These are phyloP conservation scores for Furcasterigmium furcatum DNA, from an alignment of 2,329 filamentous ascomycete species.

Conservation along the genomic window DNA sequence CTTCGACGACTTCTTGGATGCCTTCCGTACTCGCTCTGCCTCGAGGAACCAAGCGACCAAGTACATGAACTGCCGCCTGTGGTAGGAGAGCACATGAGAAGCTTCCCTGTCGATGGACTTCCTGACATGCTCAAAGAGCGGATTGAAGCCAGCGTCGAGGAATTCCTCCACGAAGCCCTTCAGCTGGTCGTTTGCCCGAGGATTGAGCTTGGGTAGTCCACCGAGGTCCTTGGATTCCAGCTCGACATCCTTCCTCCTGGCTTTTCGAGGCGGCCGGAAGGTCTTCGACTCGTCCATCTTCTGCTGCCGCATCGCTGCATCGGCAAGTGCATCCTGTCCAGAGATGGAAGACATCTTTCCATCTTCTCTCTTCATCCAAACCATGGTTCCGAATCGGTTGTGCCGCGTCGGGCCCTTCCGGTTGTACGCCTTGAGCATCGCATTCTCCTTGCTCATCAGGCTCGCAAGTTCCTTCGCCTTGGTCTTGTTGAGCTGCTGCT, in stretches of 20 bases:
- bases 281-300: constrained; percentile 92
- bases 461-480: constrained; percentile 71
- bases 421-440: constrained; percentile 75
- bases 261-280: constrained; percentile 75
- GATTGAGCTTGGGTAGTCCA: constrained; percentile 64
- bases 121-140: constrained; percentile 78
- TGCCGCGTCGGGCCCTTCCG: constrained; percentile 81
- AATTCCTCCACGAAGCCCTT: constrained; percentile 88
- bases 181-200: constrained; percentile 72
- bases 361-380: constrained; percentile 89
- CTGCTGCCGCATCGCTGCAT: constrained; percentile 68
- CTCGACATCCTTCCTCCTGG: constrained; percentile 49
- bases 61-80: constrained; percentile 87
- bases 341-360: constrained; percentile 82
- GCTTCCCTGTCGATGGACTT: constrained; percentile 89
- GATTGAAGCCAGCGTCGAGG: constrained; percentile 92
- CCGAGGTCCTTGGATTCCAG: constrained; percentile 74
- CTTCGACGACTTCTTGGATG: constrained; percentile 51
- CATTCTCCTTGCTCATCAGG: constrained; percentile 77
- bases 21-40: constrained; percentile 73
- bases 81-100: constrained; percentile 72
- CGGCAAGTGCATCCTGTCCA: constrained; percentile 79
- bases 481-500: constrained; percentile 65
- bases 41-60: constrained; percentile 89
- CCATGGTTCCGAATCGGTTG: constrained; percentile 94